Base-by-base conservation (phyloP, 495 filamentous ascomycete genomes). In the Aspergillus funiculosus region DNA sequence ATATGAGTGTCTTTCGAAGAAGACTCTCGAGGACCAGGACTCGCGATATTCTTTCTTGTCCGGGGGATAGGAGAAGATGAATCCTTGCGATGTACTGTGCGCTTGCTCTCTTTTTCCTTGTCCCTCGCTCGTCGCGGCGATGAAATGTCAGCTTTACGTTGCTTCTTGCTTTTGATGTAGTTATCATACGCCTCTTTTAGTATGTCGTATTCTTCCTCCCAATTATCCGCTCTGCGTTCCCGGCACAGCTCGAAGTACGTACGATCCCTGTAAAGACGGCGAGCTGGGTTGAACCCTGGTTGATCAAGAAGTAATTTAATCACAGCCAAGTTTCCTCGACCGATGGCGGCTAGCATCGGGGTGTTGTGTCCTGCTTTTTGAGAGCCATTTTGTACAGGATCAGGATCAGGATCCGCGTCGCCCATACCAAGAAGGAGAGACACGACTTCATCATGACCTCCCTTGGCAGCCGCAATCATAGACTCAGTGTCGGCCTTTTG, bases 321-420 rank as follows among this genome's bases (percentile, higher is more conserved):
- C 27, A 95, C 85, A 35, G 82, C 82, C 19, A 87, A 71, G 58
- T 94, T 92, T 8, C 89, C 89, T 43, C 89, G 81, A 6, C 92
- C 92, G 43, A 98, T 95, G 2, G 92, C 88, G 26, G 88, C 88
- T 21, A 95, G 75, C 77, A 98, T 94, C 2, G 94, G 94, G 0
- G 91, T 97, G 49, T 83, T 83, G 51, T 85, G 71, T 5, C 71
- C 75, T 11, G 68, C 53, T 43, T 68, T 73, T 31, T 73, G 71
- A 17, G 68, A 67, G 13, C 55, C 52, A 21, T 66, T 66, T 17
- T 64, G 53, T 10, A 77, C 43, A 4, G 86, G 84, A 5, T 76
- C 72, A 0, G 91, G 92, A 59, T 94, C 90, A 2, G 87, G 80
- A 51, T 94, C 80, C 13, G 82, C 81, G 40, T 75, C 72, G 2